A percentile compares a stretch with the other conserved stretches of the same genome.
Evolutionary conservation across 805 yeast species (phyloP).

Genomic region (Wickerhamiella domercqiae): DNA sequence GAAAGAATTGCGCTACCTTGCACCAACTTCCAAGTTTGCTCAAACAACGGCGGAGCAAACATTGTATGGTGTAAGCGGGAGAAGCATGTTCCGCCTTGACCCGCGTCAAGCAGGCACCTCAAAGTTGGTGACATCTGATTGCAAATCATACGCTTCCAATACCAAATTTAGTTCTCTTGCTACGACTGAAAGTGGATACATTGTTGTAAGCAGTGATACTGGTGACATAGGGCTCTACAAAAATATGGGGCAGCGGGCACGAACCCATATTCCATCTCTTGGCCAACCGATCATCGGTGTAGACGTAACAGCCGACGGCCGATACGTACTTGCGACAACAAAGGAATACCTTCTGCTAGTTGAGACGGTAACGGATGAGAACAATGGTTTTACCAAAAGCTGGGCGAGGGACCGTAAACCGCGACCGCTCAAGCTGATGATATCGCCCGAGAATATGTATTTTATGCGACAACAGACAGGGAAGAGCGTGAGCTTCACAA

Average conservation of each 20-base stretch:
- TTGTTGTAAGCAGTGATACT: slow-evolving; percentile 59
- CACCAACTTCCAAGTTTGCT: slow-evolving; percentile 58
- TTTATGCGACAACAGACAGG: slow-evolving; percentile 38
- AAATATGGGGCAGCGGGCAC: slow-evolving; percentile 57
- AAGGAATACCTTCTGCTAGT: slow-evolving; percentile 52
- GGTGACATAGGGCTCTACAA: slow-evolving; percentile 71
- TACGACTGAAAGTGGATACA: slow-evolving; percentile 56
- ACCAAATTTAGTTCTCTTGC: slow-evolving; percentile 41
- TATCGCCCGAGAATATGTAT: slow-evolving; percentile 59
- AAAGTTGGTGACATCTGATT: slow-evolving; percentile 44
- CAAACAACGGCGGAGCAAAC: slow-evolving; percentile 63
- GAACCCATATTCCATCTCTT: slow-evolving; percentile 63
- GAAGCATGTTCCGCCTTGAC: slow-evolving; percentile 60
- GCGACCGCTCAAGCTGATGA: slow-evolving; percentile 47
- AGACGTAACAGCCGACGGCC: slow-evolving; percentile 65
- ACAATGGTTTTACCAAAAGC: slow-evolving; percentile 51
- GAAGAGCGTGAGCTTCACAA: slow-evolving; percentile 42
- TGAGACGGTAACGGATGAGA: slow-evolving; percentile 48
- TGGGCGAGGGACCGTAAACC: slow-evolving; percentile 56
- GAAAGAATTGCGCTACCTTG: slow-evolving; percentile 35
- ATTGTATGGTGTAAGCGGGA: slow-evolving; percentile 50
- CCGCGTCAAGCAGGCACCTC: slow-evolving; percentile 49
- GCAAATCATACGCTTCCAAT: slow-evolving; percentile 40
- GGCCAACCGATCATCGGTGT: slow-evolving; percentile 60
- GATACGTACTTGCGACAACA: slow-evolving; percentile 72